Evolutionary conservation across 202 grass and related monocot genomes (phyloP).

Genomic region (Sporobolus alterniflorus): DNA sequence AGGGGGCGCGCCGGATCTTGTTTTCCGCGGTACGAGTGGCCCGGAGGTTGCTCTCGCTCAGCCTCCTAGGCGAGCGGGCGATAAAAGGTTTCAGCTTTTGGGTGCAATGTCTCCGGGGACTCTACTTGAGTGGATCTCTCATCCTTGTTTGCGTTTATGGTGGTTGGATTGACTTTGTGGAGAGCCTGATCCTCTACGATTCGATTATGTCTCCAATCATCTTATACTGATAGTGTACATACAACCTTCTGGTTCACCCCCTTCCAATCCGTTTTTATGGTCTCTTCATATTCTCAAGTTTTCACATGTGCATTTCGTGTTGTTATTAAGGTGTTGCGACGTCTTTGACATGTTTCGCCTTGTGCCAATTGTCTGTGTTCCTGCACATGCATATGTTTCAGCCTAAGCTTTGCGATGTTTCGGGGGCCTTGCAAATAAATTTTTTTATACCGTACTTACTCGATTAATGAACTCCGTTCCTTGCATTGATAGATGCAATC

Average conservation of each 20-base stretch:
- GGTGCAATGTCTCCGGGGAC: conserved; percentile 41
- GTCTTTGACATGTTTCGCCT: not conserved
- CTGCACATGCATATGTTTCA: not conserved
- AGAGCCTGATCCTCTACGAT: not conserved
- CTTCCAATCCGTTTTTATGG: not conserved
- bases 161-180: not conserved
- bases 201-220: not conserved
- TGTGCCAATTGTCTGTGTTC: not conserved
- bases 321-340: not conserved
- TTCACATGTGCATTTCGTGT: not conserved
- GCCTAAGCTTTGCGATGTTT: not conserved
- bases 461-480: conserved; percentile 1
- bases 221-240: not conserved
- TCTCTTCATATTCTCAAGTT: not conserved
- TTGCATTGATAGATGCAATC: conserved; percentile 86
- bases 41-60: conserved; percentile 1
- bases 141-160: not conserved
- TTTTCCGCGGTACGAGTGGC: not conserved
- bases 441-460: not conserved
- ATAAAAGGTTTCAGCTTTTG: conserved; percentile 5
- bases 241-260: not conserved
- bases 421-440: not conserved
- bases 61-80: not conserved
- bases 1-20: conserved; percentile 39
- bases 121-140: conserved; percentile 34